These are phyloP conservation scores for Rhododendron molle DNA, from an alignment of 148 eudicot genomes.

Conservation along the genomic window DNA sequence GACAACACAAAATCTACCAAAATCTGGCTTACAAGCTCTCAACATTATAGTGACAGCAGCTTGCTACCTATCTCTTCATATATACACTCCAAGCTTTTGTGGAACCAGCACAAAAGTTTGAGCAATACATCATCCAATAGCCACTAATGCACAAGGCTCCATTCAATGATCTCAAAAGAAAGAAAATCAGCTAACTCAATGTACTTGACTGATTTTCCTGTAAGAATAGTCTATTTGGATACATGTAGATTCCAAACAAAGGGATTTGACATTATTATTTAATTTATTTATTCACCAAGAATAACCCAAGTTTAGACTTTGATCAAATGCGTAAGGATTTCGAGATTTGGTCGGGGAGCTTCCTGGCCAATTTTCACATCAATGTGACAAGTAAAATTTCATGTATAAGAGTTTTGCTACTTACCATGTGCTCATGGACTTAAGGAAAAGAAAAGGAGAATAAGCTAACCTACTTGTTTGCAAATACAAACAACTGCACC, in stretches of 20 bases:
- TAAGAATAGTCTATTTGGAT: background rate
- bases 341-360: background rate
- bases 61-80: too few relatives aligned
- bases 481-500: constrained; percentile 85
- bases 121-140: too few relatives aligned
- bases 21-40: too few relatives aligned
- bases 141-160: background rate
- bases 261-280: background rate
- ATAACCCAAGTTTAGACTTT: background rate
- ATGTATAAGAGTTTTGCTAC: background rate
- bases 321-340: background rate
- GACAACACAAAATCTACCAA: too few relatives aligned
- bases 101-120: too few relatives aligned
- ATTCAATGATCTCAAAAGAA: background rate
- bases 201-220: too few relatives aligned
- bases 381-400: background rate
- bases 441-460: background rate
- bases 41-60: too few relatives aligned
- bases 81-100: too few relatives aligned
- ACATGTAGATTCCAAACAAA: background rate
- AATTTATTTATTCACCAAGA: background rate
- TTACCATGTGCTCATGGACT: background rate
- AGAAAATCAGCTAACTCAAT: too few relatives aligned
- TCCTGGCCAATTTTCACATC: background rate
- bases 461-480: constrained; percentile 84